phyloP scores from a whole-genome alignment of 176 grass and related monocot species.

The Canna indica region DNA sequence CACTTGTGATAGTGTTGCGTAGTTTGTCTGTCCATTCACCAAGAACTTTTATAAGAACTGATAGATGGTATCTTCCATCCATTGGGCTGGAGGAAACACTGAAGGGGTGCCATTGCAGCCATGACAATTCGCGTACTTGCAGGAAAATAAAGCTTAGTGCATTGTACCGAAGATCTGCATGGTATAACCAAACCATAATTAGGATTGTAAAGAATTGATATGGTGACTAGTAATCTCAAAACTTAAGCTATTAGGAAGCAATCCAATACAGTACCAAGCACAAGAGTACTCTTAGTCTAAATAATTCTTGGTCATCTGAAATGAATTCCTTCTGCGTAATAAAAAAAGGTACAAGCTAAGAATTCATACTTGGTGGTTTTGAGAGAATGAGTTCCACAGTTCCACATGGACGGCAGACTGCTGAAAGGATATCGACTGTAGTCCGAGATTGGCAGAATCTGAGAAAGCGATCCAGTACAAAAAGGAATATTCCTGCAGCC shows the following conservation, averaged over 20 bases:
- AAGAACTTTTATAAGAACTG: conserved; percentile 89
- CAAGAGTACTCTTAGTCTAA: background rate
- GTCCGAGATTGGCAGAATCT: conserved; percentile 81
- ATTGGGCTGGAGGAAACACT: conserved; percentile 93
- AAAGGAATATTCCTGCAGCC: conserved; percentile 72
- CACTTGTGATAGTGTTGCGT: conserved; percentile 43
- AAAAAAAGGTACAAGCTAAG: conserved; percentile 4
- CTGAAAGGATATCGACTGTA: conserved; percentile 77
- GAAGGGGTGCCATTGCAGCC: conserved; percentile 93
- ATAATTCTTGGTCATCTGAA: background rate
- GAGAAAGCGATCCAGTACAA: conserved; percentile 82
- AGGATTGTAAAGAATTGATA: no score
- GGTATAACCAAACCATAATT: background rate
- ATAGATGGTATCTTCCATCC: conserved; percentile 81
- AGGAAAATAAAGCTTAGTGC: conserved; percentile 91
- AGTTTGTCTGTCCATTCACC: conserved; percentile 77
- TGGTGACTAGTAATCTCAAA: background rate
- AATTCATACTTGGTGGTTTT: conserved; percentile 68
- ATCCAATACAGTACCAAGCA: no score
- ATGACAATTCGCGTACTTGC: conserved; percentile 76
- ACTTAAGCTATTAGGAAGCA: conserved; percentile 14
- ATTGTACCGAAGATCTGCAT: conserved; percentile 71
- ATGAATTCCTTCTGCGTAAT: background rate
- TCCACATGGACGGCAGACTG: conserved; percentile 55
- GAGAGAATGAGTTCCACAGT: conserved; percentile 76